Evolutionary conservation across 176 grass and related monocot species (phyloP).

Genomic region (Ensete ventricosum): DNA sequence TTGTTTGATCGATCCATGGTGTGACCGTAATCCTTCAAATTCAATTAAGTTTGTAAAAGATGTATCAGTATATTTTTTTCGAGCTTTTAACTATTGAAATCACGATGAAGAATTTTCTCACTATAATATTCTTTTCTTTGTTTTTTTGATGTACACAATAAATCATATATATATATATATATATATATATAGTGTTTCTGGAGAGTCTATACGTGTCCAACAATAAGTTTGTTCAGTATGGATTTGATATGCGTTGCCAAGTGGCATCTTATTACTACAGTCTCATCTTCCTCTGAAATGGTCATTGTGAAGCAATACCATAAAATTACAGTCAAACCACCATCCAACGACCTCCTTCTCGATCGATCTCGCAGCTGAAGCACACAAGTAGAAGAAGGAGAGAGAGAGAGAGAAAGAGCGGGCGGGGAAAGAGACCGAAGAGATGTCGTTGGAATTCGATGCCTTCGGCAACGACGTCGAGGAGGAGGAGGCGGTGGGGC

Average conservation of each 20-base stretch:
- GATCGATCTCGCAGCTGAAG: background rate
- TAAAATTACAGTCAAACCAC: background rate
- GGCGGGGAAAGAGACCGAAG: background rate
- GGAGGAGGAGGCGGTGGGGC: background rate
- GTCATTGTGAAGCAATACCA: background rate
- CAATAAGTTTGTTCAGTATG: background rate
- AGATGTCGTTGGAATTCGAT: constrained; percentile 11
- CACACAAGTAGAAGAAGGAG: background rate
- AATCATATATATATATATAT: no score
- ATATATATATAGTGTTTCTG: no score
- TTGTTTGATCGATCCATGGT: no score
- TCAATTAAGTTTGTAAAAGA: no score
- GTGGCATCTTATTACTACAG: background rate
- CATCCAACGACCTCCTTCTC: background rate
- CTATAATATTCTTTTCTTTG: no score
- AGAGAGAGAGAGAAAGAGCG: background rate
- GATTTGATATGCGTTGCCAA: background rate
- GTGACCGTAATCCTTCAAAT: no score
- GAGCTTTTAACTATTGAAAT: no score
- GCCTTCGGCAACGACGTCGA: background rate
- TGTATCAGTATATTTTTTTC: no score
- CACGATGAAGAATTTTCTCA: no score
- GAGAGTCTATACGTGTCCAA: no score
- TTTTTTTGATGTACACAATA: no score
- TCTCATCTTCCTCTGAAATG: background rate